A percentile compares a stretch with the other conserved stretches of the same genome.
These are phyloP conservation scores for Ramichloridium luteum DNA, from an alignment of 2,329 filamentous ascomycete species.

Conservation along the genomic window DNA sequence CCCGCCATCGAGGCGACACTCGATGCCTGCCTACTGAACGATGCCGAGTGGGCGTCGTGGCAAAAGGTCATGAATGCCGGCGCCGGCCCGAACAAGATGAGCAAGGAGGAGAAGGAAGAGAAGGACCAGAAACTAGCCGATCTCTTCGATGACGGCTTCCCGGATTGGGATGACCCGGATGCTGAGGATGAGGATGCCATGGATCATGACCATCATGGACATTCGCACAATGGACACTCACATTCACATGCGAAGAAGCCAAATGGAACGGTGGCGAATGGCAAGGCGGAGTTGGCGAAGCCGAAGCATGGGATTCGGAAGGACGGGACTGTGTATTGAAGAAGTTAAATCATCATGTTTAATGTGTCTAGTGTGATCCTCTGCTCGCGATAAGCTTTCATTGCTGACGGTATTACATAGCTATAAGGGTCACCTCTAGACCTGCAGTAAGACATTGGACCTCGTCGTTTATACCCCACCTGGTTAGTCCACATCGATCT, in stretches of 20 bases:
- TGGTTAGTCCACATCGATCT: too few species aligned
- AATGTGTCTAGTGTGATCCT: too few species aligned
- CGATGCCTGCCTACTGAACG: constrained; percentile 50
- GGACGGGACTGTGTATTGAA: constrained; percentile 13
- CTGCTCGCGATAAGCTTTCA: too few species aligned
- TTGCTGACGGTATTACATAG: too few species aligned
- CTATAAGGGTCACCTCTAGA: too few species aligned
- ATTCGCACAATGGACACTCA: constrained; percentile 10
- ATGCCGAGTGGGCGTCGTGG: constrained; percentile 40
- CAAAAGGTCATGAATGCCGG: constrained; percentile 26
- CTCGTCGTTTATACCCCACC: too few species aligned
- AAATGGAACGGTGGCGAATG: background rate
- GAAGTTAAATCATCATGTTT: too few species aligned
- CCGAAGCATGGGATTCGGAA: constrained; percentile 14
- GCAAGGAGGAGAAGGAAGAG: constrained; percentile 7
- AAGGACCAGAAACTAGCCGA: constrained; percentile 32
- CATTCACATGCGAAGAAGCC: constrained; percentile 5
- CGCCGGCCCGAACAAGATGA: constrained; percentile 10
- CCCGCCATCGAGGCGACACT: constrained; percentile 40
- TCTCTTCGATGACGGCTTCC: constrained; percentile 26
- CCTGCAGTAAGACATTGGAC: too few species aligned
- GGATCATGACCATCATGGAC: constrained; percentile 13
- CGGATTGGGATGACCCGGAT: constrained; percentile 16
- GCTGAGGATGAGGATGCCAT: constrained; percentile 13
- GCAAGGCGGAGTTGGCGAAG: constrained; percentile 2